Evolutionary conservation across 768 basidiomycete species (phyloP).

Genomic region (Scleroderma bovista): DNA sequence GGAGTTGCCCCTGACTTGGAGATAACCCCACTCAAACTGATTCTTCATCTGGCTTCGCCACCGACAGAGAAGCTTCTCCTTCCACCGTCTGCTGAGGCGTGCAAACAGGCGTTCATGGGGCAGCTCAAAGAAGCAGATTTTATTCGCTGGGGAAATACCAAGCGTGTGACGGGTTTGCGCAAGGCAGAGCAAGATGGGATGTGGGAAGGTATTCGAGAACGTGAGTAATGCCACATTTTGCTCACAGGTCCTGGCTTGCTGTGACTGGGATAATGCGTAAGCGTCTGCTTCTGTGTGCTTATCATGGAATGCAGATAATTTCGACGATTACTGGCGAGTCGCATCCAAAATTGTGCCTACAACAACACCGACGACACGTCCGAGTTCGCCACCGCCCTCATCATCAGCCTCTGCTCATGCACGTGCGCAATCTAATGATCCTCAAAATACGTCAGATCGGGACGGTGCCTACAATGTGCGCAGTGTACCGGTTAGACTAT

Average conservation of each 20-base stretch:
- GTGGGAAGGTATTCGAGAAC: slow-evolving; percentile 95
- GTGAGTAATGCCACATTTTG: slow-evolving; percentile 44
- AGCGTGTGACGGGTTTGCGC: slow-evolving; percentile 84
- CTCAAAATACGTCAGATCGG: slow-evolving; percentile 47
- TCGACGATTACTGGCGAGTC: slow-evolving; percentile 91
- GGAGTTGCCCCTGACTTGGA: slow-evolving; percentile 36
- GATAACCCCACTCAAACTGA: slow-evolving; percentile 61
- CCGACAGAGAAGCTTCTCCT: slow-evolving; percentile 83
- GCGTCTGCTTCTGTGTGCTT: slow-evolving; percentile 17
- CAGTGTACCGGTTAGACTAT: slow-evolving; percentile 84
- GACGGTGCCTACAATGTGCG: slow-evolving; percentile 87
- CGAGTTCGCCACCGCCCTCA: slow-evolving; percentile 50
- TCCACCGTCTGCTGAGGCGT: slow-evolving; percentile 74
- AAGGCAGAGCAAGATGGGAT: slow-evolving; percentile 93
- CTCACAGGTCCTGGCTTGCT: neutral
- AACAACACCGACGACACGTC: slow-evolving; percentile 49
- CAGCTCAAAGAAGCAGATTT: slow-evolving; percentile 97
- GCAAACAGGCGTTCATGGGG: slow-evolving; percentile 93
- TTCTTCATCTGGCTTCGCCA: slow-evolving; percentile 83
- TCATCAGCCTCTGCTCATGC: slow-evolving; percentile 54
- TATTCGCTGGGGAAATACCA: slow-evolving; percentile 93
- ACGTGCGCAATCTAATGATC: slow-evolving; percentile 62
- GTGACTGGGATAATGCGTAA: neutral
- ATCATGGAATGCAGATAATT: slow-evolving; percentile 64
- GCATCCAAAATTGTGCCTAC: slow-evolving; percentile 90